Percentiles rank a stretch among this genome's conserved stretches.
phyloP scores from a whole-genome alignment of 1,284 basidiomycete species.

The Marasmius sp. region DNA sequence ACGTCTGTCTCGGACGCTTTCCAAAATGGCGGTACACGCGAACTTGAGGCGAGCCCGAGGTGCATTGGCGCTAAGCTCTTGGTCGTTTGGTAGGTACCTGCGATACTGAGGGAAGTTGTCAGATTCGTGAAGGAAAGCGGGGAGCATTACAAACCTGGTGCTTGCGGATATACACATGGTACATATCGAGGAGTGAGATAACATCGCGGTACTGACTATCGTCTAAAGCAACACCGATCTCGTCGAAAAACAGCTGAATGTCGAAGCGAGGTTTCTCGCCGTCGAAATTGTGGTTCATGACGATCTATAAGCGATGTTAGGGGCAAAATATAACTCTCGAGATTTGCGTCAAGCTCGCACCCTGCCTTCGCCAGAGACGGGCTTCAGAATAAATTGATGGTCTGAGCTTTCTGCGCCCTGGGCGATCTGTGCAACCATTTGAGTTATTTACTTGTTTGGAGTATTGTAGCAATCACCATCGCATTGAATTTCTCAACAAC shows the following conservation, averaged over 20 bases:
- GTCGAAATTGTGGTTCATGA: slow-evolving; percentile 81
- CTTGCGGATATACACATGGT: slow-evolving; percentile 93
- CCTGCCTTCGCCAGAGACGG: slow-evolving; percentile 93
- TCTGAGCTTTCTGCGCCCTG: slow-evolving; percentile 49
- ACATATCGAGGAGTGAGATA: slow-evolving; percentile 94
- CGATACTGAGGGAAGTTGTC: slow-evolving; percentile 63
- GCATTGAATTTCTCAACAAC: slow-evolving; percentile 79
- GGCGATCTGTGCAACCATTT: slow-evolving; percentile 56
- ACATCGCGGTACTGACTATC: slow-evolving; percentile 95
- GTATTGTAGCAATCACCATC: slow-evolving; percentile 52
- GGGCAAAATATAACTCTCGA: slow-evolving; percentile 2
- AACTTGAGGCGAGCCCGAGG: slow-evolving; percentile 80
- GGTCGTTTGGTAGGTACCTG: slow-evolving; percentile 69
- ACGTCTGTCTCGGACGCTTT: slow-evolving; percentile 84
- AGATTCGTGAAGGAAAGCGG: neutral
- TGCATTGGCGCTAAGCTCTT: slow-evolving; percentile 64
- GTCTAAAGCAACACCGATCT: slow-evolving; percentile 92
- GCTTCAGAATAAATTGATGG: slow-evolving; percentile 96
- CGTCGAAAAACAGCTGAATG: slow-evolving; percentile 88
- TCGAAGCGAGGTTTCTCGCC: slow-evolving; percentile 84
- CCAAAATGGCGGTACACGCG: slow-evolving; percentile 81
- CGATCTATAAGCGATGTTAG: slow-evolving; percentile 48
- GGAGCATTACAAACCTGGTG: slow-evolving; percentile 62
- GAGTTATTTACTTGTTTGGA: neutral
- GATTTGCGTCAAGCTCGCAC: slow-evolving; percentile 39